Conservation (phyloP, 2,329 filamentous ascomycete genomes). For the Drechslera avenae region DNA sequence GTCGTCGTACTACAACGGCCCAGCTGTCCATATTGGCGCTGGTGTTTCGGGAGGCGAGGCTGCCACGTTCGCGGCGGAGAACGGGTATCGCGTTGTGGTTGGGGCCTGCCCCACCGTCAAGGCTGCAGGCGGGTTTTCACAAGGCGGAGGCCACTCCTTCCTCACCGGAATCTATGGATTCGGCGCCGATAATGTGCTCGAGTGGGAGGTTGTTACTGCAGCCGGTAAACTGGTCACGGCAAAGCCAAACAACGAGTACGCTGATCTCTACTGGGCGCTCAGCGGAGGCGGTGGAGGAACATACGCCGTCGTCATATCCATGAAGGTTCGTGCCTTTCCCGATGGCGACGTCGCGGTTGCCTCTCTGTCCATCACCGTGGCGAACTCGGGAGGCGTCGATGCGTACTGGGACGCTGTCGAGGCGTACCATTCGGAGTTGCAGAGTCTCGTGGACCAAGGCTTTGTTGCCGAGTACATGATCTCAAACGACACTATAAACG, state of each 20-base stretch:
- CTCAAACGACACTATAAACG: too few species aligned
- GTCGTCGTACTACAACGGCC: conserved; percentile 21
- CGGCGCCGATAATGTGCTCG: conserved; percentile 19
- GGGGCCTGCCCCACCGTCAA: too few species aligned
- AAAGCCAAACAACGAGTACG: conserved; percentile 15
- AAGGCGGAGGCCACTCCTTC: conserved; percentile 59
- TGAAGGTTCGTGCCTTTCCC: conserved; percentile 18
- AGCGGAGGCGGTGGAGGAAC: conserved; percentile 19
- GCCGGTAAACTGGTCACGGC: conserved; percentile 17
- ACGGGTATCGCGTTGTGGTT: too few species aligned
- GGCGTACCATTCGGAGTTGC: too few species aligned
- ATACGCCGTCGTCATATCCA: conserved; percentile 18
- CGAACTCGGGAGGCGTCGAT: too few species aligned
- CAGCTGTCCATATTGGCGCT: conserved; percentile 32
- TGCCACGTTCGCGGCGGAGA: conserved; percentile 25
- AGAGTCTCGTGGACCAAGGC: too few species aligned
- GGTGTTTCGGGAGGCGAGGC: conserved; percentile 30
- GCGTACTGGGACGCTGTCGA: too few species aligned
- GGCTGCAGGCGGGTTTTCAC: conserved; percentile 33
- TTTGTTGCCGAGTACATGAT: too few species aligned
- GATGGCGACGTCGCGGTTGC: conserved; percentile 10
- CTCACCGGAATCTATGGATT: conserved; percentile 50
- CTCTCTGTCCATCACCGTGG: conserved; percentile 9
- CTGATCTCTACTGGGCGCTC: conserved; percentile 26
- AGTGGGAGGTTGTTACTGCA: conserved; percentile 15